Evolutionary conservation across 768 basidiomycete genomes (phyloP).

Genomic region (Lentinula guzmanii): DNA sequence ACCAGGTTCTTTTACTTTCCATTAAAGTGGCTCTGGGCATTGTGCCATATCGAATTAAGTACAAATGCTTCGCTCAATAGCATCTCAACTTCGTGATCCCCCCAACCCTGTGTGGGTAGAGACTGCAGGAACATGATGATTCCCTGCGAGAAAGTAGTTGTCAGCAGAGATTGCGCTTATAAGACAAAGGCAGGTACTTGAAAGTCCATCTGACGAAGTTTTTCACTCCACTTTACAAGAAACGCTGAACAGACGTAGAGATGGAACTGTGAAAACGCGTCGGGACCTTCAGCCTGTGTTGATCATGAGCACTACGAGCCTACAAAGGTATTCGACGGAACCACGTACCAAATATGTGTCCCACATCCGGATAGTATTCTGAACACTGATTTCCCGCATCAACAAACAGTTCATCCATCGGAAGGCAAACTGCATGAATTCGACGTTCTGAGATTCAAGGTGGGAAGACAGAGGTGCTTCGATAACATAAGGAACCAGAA

Average conservation of each 20-base stretch:
- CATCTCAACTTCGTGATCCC: constrained; percentile 93
- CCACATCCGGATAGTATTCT: constrained; percentile 99
- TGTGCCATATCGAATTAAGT: constrained; percentile 88
- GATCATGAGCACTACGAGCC: background rate
- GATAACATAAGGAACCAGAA: background rate
- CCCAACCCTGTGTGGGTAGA: constrained; percentile 89
- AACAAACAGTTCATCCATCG: constrained; percentile 99
- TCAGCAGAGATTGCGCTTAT: background rate
- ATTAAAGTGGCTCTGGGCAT: constrained; percentile 82
- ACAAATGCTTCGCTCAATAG: constrained; percentile 95
- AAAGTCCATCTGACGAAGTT: constrained; percentile 95
- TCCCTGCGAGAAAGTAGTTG: constrained; percentile 45
- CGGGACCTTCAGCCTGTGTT: constrained; percentile 88
- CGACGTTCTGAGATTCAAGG: constrained; percentile 85
- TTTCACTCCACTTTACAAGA: constrained; percentile 91
- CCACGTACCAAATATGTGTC: constrained; percentile 90
- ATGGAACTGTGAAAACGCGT: constrained; percentile 98
- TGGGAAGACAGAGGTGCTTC: constrained; percentile 83
- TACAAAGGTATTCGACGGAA: background rate
- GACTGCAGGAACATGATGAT: constrained; percentile 99
- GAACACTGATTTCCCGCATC: constrained; percentile 96
- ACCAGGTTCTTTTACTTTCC: constrained; percentile 33
- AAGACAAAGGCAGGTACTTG: constrained; percentile 52
- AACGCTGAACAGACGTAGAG: constrained; percentile 98
- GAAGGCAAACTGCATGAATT: constrained; percentile 99